Evolutionary conservation across 352 stramenopile genomes (phyloP).

Genomic region (Globisporangium abappressorium): DNA sequence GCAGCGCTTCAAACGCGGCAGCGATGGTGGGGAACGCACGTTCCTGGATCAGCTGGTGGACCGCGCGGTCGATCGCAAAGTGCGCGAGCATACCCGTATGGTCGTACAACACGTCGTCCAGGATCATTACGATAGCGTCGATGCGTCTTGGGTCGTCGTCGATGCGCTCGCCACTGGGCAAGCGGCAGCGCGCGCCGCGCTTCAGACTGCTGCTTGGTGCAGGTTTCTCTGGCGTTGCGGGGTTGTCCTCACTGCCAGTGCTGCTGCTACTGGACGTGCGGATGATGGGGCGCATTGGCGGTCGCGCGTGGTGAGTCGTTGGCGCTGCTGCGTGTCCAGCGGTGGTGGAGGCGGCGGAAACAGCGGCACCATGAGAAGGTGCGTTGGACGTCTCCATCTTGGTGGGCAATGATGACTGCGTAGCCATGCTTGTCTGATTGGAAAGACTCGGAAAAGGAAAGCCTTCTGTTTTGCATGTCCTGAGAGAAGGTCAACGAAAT

Average conservation of each 20-base stretch:
- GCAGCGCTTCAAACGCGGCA: slow-evolving; percentile 63
- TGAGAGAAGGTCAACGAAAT: not conserved
- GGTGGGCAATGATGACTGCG: not conserved
- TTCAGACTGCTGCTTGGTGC: not conserved
- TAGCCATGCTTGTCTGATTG: not conserved
- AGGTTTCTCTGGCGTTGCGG: slow-evolving; percentile 5
- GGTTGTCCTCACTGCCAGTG: slow-evolving; percentile 3
- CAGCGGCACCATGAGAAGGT: not conserved
- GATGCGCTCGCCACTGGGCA: slow-evolving; percentile 35
- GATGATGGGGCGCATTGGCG: not conserved
- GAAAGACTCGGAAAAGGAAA: not conserved
- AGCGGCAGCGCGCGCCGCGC: slow-evolving; percentile 18
- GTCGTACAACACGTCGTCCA: slow-evolving; percentile 86
- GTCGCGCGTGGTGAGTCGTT: not conserved
- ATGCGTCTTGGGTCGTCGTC: slow-evolving; percentile 53
- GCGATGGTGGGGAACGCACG: slow-evolving; percentile 64
- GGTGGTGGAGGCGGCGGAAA: too few species aligned
- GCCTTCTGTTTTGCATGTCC: not conserved
- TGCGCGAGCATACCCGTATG: slow-evolving; percentile 79
- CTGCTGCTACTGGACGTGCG: slow-evolving; percentile 2
- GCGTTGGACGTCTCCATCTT: not conserved
- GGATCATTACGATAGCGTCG: slow-evolving; percentile 78
- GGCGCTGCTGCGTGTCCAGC: not conserved
- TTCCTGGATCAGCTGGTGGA: slow-evolving; percentile 70
- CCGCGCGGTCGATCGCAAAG: slow-evolving; percentile 72